Base-by-base conservation (phyloP, 2,329 filamentous ascomycete species). In the Talaromyces sp. region DNA sequence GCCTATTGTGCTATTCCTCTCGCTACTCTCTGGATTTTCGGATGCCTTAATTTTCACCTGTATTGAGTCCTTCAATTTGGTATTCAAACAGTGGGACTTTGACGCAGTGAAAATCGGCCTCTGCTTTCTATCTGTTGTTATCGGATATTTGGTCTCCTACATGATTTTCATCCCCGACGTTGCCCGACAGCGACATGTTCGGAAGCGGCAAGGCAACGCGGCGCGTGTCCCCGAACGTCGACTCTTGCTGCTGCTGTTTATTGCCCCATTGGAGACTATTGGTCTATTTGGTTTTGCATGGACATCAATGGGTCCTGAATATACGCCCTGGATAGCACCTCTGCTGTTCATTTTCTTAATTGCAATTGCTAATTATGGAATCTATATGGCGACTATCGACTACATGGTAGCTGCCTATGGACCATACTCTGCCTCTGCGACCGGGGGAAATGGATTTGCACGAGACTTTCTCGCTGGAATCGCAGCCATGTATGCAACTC, bases 11-110 rank as follows among this genome's bases (percentile, higher is more conserved):
- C 75, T 88, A 14, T 83, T 81, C 33, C 76, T 90, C 4, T 90
- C 87, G 1, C 79, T 90, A 0, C 82, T 90, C 5, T 86, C 82
- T 3, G 87, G 87, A 29, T 90, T 90, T 76, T 85, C 82, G 9
- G 88, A 90, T 54, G 86, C 86, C 2, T 80, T 91, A 3, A 90
- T 90, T 71, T 91, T 90, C 76, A 89, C 88, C 78, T 89, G 88
- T 68, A 84, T 90, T 48, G 86, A 90, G 67, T 87, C 84, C 0
- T 91, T 89, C 61, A 72, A 75, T 0, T 76, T 89, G 2, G 87
- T 91, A 2, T 88, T 89, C 63, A 71, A 76, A 14, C 85, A 89
- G 63, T 90, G 86, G 85, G 62, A 73, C 36, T 89, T 89, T 67
- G 77, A 87, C 20, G n/a, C n/a, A n/a, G n/a, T n/a, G n/a, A n/a